Evolutionary conservation across 2,329 filamentous ascomycete species (phyloP).

Genomic region (Fusarium redolens): DNA sequence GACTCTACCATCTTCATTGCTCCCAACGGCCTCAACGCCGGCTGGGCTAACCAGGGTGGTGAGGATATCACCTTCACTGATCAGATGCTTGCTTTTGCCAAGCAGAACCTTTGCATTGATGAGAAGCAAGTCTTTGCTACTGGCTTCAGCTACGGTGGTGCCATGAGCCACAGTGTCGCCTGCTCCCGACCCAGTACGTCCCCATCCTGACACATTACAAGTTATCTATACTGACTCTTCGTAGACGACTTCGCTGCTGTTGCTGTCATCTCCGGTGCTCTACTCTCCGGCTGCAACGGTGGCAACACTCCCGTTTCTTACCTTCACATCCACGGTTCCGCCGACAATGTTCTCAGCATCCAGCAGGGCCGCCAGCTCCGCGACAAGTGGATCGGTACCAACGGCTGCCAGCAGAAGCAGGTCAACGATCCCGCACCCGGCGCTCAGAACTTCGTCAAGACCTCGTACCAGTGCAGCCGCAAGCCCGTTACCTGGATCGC

Average conservation of each 20-base stretch:
- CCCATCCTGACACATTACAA: fast-evolving
- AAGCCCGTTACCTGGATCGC: slow-evolving; percentile 49
- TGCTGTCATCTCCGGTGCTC: slow-evolving; percentile 49
- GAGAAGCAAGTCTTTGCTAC: slow-evolving; percentile 55
- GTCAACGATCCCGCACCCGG: slow-evolving; percentile 38
- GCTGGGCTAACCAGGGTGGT: slow-evolving; percentile 56
- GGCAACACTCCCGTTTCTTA: slow-evolving; percentile 54
- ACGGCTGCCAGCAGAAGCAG: slow-evolving; percentile 49
- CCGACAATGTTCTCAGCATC: slow-evolving; percentile 52
- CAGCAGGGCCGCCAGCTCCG: slow-evolving; percentile 49
- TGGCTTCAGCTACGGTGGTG: slow-evolving; percentile 58
- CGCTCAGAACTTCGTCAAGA: slow-evolving; percentile 37
- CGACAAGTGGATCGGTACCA: slow-evolving; percentile 53
- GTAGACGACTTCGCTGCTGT: slow-evolving; percentile 52
- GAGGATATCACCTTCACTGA: slow-evolving; percentile 57
- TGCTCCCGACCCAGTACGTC: slow-evolving; percentile 51
- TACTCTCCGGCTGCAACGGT: slow-evolving; percentile 51
- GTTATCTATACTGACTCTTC: not conserved
- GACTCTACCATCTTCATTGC: slow-evolving; percentile 57
- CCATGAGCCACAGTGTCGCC: slow-evolving; percentile 56
- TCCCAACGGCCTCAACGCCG: slow-evolving; percentile 55
- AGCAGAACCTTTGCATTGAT: slow-evolving; percentile 56
- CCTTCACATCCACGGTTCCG: slow-evolving; percentile 54
- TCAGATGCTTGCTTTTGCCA: slow-evolving; percentile 51
- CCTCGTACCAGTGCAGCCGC: slow-evolving; percentile 44